Evolutionary conservation across 805 yeast genomes (phyloP).

Genomic region (Hanseniaspora guilliermondii): DNA sequence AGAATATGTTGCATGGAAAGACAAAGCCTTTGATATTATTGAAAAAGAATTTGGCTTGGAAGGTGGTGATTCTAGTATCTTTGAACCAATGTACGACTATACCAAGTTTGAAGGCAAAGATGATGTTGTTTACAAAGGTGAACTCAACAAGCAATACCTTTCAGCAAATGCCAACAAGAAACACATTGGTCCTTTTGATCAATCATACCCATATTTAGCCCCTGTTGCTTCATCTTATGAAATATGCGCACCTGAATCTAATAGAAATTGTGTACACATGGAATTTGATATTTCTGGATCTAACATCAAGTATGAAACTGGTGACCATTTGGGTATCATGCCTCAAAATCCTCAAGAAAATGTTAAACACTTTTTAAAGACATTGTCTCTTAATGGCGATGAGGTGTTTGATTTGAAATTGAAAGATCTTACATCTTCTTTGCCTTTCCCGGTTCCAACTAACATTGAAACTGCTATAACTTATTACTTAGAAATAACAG

Average conservation of each 20-base stretch:
- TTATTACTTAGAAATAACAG: slow-evolving; percentile 80
- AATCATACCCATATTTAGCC: slow-evolving; percentile 72
- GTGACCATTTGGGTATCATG: slow-evolving; percentile 93
- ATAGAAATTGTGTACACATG: slow-evolving; percentile 75
- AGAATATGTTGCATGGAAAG: slow-evolving; percentile 90
- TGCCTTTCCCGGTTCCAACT: slow-evolving; percentile 66
- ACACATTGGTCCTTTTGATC: slow-evolving; percentile 63
- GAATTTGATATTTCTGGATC: slow-evolving; percentile 73
- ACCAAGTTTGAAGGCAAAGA: slow-evolving; percentile 26
- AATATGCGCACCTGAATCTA: slow-evolving; percentile 45
- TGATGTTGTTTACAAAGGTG: slow-evolving; percentile 59
- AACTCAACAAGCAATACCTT: slow-evolving; percentile 51
- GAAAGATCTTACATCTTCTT: slow-evolving; percentile 53
- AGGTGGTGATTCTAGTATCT: slow-evolving; percentile 59
- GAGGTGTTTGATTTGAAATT: slow-evolving; percentile 52
- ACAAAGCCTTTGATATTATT: slow-evolving; percentile 51
- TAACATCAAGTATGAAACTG: slow-evolving; percentile 76
- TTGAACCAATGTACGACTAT: slow-evolving; percentile 50
- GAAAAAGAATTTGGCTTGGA: slow-evolving; percentile 52
- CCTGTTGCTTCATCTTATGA: slow-evolving; percentile 50
- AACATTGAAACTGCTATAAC: slow-evolving; percentile 80
- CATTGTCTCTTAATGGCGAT: slow-evolving; percentile 47
- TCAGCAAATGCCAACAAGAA: slow-evolving; percentile 29
- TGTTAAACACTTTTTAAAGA: slow-evolving; percentile 49
- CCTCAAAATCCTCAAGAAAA: slow-evolving; percentile 76